Conservation (phyloP, 225 moss, liverwort and hornwort species). For the Bryoerythrophyllum caledonicum region DNA sequence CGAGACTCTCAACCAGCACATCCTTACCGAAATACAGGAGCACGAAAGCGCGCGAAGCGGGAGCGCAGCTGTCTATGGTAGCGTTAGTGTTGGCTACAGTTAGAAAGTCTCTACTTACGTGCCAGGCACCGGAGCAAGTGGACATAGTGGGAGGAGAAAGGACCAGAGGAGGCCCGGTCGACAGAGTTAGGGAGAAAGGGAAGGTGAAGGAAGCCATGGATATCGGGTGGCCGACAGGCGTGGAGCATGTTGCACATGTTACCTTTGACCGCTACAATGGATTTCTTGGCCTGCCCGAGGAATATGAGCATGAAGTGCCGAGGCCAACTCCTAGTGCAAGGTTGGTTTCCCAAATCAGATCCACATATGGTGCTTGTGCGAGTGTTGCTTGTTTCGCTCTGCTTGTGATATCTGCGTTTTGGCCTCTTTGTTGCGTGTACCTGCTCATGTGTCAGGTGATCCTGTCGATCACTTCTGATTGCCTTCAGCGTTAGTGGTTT, state of each 20-base stretch:
- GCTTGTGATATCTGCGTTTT: neutral
- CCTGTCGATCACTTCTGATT: neutral
- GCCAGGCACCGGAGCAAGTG: constrained; percentile 51
- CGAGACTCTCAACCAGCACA: constrained; percentile 28
- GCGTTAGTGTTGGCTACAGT: constrained; percentile 55
- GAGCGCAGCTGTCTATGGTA: constrained; percentile 62
- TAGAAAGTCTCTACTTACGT: constrained; percentile 54
- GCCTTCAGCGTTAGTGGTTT: neutral
- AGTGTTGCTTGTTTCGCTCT: neutral
- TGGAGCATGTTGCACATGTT: constrained; percentile 95
- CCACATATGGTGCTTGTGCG: neutral
- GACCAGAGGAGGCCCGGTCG: constrained; percentile 21
- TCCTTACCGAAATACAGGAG: constrained; percentile 38
- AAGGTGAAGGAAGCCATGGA: constrained; percentile 64
- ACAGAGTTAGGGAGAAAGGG: constrained; percentile 47
- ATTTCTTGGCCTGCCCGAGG: constrained; percentile 89
- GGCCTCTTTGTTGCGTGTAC: neutral
- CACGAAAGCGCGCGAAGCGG: constrained; percentile 48
- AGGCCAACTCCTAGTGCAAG: constrained; percentile 94
- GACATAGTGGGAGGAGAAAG: constrained; percentile 38
- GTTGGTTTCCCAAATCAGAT: constrained; percentile 29
- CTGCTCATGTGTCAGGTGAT: neutral
- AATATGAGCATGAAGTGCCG: constrained; percentile 91
- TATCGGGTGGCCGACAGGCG: constrained; percentile 96
- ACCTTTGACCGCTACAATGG: constrained; percentile 97